Evolutionary conservation across 2,329 filamentous ascomycete species (phyloP).

Genomic region (Penicillium expansum): DNA sequence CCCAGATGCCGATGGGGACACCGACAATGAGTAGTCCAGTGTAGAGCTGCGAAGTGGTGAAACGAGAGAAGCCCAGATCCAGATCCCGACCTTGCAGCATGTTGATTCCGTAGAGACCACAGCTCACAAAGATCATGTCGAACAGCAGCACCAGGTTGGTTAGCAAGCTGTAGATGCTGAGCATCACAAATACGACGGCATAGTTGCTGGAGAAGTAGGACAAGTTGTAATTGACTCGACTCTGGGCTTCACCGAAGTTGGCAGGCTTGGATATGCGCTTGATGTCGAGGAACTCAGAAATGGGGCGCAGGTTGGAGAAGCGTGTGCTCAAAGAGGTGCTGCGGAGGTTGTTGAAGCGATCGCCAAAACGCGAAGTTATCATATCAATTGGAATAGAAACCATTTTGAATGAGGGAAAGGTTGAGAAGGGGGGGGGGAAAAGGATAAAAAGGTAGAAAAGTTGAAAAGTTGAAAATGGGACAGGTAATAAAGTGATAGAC

Average conservation of each 20-base stretch:
- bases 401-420: slow-evolving; percentile 53
- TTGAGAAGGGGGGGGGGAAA: background rate
- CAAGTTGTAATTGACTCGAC: slow-evolving; percentile 93
- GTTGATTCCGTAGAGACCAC: slow-evolving; percentile 86
- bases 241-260: slow-evolving; percentile 87
- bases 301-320: slow-evolving; percentile 86
- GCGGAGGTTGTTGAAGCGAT: slow-evolving; percentile 81
- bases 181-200: slow-evolving; percentile 86
- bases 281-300: slow-evolving; percentile 92
- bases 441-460: background rate
- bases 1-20: slow-evolving; percentile 79
- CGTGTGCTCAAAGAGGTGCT: slow-evolving; percentile 74
- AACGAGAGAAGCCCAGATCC: slow-evolving; percentile 76
- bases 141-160: slow-evolving; percentile 85
- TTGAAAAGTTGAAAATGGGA: background rate
- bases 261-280: slow-evolving; percentile 93
- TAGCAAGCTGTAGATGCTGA: slow-evolving; percentile 91
- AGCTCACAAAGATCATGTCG: slow-evolving; percentile 82
- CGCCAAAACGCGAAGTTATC: slow-evolving; percentile 86
- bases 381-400: slow-evolving; percentile 90
- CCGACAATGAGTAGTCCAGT: slow-evolving; percentile 79
- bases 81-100: slow-evolving; percentile 87
- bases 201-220: slow-evolving; percentile 99
- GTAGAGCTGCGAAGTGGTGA: slow-evolving; percentile 90
- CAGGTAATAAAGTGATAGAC: background rate